Evolutionary conservation across 202 grass and related monocot species (phyloP), one percentile per base, ranked within the genome.

Genomic region (Miscanthus sacchariflorus): DNA sequence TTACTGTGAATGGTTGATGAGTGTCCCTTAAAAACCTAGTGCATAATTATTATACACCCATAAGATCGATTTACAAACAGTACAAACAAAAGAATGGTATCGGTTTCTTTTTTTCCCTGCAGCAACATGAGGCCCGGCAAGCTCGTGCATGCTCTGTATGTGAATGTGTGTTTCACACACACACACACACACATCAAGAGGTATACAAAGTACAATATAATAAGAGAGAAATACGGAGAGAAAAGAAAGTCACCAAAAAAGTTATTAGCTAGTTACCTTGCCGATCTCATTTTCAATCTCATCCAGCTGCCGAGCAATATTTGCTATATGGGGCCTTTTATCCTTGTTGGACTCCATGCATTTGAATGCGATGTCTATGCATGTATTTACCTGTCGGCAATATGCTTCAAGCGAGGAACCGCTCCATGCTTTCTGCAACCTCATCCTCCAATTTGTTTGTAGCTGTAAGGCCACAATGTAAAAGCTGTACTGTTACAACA

Each of bases 351-450:
- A 4, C n/a, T 75, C 72, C 72, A 49, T 27, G 44, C 72, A 75
- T 45, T 50, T 75, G 11, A 50, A 6, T 28, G 72, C 72, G 6
- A 75, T 28, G 5, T 75, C 23, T 7, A 28, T 49, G 72, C 43
- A 75, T 50, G 43, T 18, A 25, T 49, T 50, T 74, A 75, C 43
- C 23, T 75, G 72, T 28, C 1, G 72, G 10, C 72, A 75, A 28
- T 75, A 75, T 75, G 72, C 72, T 75, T 75, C 23, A 14, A 75
- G 72, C 6, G 24, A 49, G 12, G 72, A 75, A 75, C 72, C 72
- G 0, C 33, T 70, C 68, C 68, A 28, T 30, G 73, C 7, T 76
- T 27, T 28, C 24, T 76, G 73, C 45, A 76, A 33, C 25, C 73
- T 50, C 0, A 28, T 52, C 12, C 13, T 52, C 73, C 73, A 76